phyloP scores from a whole-genome alignment of 2,329 filamentous ascomycete species.

The Geosmithia flava region DNA sequence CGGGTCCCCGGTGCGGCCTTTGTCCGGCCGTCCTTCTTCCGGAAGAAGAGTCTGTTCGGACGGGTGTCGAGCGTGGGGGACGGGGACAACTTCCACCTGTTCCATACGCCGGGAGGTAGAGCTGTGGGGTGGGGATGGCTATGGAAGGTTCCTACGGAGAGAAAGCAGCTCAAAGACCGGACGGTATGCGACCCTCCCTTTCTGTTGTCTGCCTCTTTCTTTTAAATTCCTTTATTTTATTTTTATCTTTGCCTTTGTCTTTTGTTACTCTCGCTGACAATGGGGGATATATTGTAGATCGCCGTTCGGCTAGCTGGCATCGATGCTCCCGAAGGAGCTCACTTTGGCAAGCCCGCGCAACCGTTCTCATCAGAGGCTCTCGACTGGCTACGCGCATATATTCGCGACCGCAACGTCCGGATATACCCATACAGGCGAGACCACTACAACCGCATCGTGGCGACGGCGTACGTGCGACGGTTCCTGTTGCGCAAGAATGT shows the following conservation, averaged over 20 bases:
- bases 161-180: conserved; percentile 57
- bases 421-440: conserved; percentile 76
- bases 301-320: conserved; percentile 82
- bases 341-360: conserved; percentile 83
- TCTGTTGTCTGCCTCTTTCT: not conserved
- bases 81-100: conserved; percentile 90
- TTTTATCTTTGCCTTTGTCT: not conserved
- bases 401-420: conserved; percentile 62
- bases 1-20: conserved; percentile 69
- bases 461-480: conserved; percentile 64
- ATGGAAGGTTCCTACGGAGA: conserved; percentile 58
- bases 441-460: conserved; percentile 86
- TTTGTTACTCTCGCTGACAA: not conserved
- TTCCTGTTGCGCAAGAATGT: conserved; percentile 66
- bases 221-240: not conserved
- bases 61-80: conserved; percentile 89
- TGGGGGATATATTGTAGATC: conserved; percentile 41
- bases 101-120: conserved; percentile 85
- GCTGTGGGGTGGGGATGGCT: conserved; percentile 89
- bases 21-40: conserved; percentile 64
- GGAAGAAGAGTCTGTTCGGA: conserved; percentile 66
- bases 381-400: conserved; percentile 62
- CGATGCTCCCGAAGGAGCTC: conserved; percentile 84
- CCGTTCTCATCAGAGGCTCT: conserved; percentile 74
- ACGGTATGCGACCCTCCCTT: conserved; percentile 48